Evolutionary conservation across 2,329 filamentous ascomycete species (phyloP), one percentile per base, ranked within the genome.

Genomic region (Phialophora chinensis): DNA sequence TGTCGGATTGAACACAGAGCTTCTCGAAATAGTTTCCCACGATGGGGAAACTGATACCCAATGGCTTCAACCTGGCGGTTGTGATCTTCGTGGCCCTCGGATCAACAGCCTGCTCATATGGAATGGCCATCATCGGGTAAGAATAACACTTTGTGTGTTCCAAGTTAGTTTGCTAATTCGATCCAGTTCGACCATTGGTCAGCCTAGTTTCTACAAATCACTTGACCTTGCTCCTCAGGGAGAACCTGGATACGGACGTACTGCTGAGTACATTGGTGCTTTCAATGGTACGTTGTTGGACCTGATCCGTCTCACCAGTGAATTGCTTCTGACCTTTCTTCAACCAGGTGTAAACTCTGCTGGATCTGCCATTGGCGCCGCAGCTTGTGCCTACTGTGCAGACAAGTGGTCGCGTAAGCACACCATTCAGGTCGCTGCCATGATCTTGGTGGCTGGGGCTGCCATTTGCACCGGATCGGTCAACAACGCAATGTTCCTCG

Each of bases 191-290:
- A 82, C 80, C 1, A 77, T 83, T 58, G 82, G 81, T 2, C 81
- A 83, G 64, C 80, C 81, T 3, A 78, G 74, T 44, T 83, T 83
- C 74, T 82, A 80, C 72, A 74, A 70, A 4, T 79, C 78, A 71
- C 77, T 83, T 56, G 68, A 77, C 33, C 75, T 83, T 12, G 77
- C 78, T 5, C 62, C 75, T 6, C 72, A 75, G 63, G 77, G 75
- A 10, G 73, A 78, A 60, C 76, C 79, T 3, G 79, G 79, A 25
- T 82, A 82, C 68, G 69, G 69, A 1, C 77, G 78, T 53, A 82
- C 81, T 0, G 76, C 79, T 3, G 77, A 78, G 65, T 75, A 80
- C 23, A 79, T 82, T 52, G 81, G 79, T 35, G 81, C 80, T 23
- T 75, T 82, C 60, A 82, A 82, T 72, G 81, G 81, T 69, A 54